phyloP scores from a whole-genome alignment of 495 filamentous ascomycete species.

The Barbatosphaeria neglecta region DNA sequence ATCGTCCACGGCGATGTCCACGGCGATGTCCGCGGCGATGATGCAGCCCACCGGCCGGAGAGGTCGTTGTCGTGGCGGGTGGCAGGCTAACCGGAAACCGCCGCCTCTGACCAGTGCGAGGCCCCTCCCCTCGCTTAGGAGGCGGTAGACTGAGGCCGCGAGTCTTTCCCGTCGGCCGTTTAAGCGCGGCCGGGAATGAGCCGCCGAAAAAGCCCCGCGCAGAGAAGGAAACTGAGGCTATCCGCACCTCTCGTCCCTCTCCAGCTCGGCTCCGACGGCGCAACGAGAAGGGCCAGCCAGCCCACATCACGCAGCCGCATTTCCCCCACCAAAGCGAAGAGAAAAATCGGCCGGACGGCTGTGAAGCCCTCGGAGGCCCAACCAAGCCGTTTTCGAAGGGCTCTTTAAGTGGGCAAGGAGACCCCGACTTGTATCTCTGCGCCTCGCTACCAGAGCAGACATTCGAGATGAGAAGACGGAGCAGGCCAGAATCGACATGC shows the following conservation, averaged over 20 bases:
- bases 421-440: too few relatives aligned
- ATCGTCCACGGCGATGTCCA: too few relatives aligned
- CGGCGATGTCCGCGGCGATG: too few relatives aligned
- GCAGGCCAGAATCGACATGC: too few relatives aligned
- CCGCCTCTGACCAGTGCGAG: not conserved
- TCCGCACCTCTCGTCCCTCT: not conserved
- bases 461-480: too few relatives aligned
- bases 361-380: not conserved
- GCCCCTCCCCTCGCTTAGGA: not conserved
- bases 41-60: not conserved
- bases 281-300: not conserved
- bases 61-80: not conserved
- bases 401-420: too few relatives aligned
- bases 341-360: not conserved
- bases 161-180: not conserved
- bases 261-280: not conserved
- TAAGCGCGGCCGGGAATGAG: not conserved
- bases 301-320: not conserved
- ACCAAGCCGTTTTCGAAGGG: not conserved
- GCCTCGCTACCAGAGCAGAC: too few relatives aligned
- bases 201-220: not conserved
- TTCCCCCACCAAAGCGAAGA: not conserved
- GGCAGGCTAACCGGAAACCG: not conserved
- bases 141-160: not conserved
- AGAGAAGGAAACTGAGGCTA: not conserved